Evolutionary conservation across 345 rosid genomes (phyloP).

Genomic region (Hibiscus syriacus): DNA sequence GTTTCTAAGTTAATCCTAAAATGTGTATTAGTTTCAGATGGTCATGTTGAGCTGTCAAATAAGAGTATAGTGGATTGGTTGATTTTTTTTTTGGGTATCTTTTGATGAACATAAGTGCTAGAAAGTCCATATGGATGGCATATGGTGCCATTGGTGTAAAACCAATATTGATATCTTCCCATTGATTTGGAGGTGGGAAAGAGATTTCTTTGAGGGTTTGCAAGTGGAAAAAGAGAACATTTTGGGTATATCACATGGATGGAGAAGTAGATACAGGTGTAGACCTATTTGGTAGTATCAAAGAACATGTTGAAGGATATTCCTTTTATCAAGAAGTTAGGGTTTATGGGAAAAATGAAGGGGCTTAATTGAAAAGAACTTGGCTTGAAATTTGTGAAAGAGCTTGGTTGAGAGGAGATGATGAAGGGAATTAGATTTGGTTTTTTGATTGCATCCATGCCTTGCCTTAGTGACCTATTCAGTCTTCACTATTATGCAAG

Average conservation of each 20-base stretch:
- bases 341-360: not conserved
- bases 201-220: not conserved
- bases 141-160: not conserved
- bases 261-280: not conserved
- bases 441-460: not conserved
- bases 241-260: not conserved
- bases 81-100: not conserved
- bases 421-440: not conserved
- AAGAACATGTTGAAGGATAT: not conserved
- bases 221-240: not conserved
- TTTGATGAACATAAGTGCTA: not conserved
- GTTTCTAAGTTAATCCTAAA: not conserved
- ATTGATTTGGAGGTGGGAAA: not conserved
- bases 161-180: not conserved
- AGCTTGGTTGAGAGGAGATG: not conserved
- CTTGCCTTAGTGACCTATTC: not conserved
- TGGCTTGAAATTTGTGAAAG: not conserved
- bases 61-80: too few relatives aligned
- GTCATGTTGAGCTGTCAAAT: too few relatives aligned
- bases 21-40: too few relatives aligned
- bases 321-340: not conserved
- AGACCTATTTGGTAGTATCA: not conserved
- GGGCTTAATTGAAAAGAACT: not conserved
- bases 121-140: not conserved
- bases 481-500: not conserved